Evolutionary conservation across 2,329 filamentous ascomycete species (phyloP).

Genomic region (Colletotrichum sp.): DNA sequence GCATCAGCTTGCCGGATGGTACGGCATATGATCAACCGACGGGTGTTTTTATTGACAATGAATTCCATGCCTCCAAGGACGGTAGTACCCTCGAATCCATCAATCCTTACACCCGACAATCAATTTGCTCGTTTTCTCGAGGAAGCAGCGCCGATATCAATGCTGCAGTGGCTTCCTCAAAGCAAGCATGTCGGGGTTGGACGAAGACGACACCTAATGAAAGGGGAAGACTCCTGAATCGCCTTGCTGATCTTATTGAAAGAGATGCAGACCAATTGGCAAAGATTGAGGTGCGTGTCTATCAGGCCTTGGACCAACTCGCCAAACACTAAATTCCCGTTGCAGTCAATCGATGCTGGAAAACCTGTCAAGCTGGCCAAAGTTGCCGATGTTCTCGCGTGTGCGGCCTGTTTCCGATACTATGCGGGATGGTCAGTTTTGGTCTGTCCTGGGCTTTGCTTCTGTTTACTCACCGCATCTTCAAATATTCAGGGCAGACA

Average conservation of each 20-base stretch:
- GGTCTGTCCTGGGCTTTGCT: neutral
- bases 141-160: neutral
- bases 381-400: neutral
- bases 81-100: neutral
- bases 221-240: neutral
- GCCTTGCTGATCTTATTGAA: neutral
- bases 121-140: neutral
- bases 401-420: neutral
- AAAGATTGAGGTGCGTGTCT: neutral
- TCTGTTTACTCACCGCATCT: neutral
- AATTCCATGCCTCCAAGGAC: neutral
- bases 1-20: neutral
- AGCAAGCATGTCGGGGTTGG: neutral
- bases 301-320: neutral
- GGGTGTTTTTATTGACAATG: neutral
- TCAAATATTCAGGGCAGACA: neutral
- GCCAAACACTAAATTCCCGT: neutral
- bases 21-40: neutral
- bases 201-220: neutral
- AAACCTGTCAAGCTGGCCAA: neutral
- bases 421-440: neutral
- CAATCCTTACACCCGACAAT: neutral
- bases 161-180: neutral
- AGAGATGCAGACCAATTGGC: neutral
- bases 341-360: neutral